Conservation (phyloP, 2,329 filamentous ascomycete genomes). For the Fusarium duplospermum region DNA sequence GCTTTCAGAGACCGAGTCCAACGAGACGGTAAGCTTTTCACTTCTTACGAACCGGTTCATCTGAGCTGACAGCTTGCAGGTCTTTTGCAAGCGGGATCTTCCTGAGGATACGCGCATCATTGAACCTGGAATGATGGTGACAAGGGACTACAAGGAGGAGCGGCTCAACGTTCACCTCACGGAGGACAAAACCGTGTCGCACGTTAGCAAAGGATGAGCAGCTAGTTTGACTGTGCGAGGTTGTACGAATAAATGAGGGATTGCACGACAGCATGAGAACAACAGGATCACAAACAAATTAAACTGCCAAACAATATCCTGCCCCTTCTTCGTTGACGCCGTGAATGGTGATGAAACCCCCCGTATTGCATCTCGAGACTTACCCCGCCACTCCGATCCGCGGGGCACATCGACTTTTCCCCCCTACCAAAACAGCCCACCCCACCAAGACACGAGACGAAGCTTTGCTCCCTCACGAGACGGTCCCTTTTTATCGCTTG, state of each 20-base stretch:
- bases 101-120: constrained; percentile 68
- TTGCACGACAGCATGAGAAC: constrained; percentile 8
- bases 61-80: constrained; percentile 51
- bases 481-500: not conserved
- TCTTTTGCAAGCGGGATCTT: constrained; percentile 70
- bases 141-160: constrained; percentile 65
- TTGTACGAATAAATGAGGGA: constrained; percentile 32
- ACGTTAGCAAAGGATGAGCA: constrained; percentile 66
- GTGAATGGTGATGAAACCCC: constrained; percentile 5
- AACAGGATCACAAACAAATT: constrained; percentile 14
- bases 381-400: constrained; percentile 44
- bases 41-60: not conserved
- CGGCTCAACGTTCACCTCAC: constrained; percentile 70
- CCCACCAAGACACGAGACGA: constrained; percentile 34
- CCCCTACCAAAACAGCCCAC: constrained; percentile 32
- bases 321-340: not conserved
- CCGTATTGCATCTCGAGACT: constrained; percentile 46
- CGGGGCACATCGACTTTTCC: constrained; percentile 47
- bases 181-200: constrained; percentile 70
- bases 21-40: constrained; percentile 61
- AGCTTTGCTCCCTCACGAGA: not conserved
- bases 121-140: constrained; percentile 66
- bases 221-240: not conserved
- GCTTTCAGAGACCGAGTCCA: constrained; percentile 61
- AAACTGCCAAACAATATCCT: too few relatives aligned